These are phyloP conservation scores for Acanthamoeba lenticulata DNA, from an alignment of 208 protist genomes.

Conservation along the genomic window DNA sequence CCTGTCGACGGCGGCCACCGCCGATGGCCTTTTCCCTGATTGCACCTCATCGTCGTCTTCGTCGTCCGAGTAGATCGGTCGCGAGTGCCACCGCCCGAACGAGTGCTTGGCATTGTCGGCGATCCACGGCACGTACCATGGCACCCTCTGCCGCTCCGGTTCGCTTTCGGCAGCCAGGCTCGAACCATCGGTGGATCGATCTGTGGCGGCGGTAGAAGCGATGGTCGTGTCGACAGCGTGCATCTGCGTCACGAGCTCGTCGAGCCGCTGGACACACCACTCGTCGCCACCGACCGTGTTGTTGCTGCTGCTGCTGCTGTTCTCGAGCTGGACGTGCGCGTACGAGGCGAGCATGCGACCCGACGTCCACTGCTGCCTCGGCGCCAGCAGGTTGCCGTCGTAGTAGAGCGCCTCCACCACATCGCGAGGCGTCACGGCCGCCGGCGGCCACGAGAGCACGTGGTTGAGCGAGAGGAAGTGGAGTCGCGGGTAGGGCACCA, in stretches of 20 bases:
- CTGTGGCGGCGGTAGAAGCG: neutral
- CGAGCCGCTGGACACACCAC: neutral
- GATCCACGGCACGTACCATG: neutral
- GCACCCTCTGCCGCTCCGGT: neutral
- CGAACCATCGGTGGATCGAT: neutral
- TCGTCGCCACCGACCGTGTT: no score
- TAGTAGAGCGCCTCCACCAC: neutral
- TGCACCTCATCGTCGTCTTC: neutral
- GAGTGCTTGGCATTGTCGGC: neutral
- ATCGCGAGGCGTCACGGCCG: neutral
- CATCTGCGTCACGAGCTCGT: neutral
- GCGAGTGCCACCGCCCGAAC: neutral
- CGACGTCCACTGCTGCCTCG: neutral
- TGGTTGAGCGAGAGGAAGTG: neutral
- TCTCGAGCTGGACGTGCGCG: neutral
- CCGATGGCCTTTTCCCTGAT: neutral
- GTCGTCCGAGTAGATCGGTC: neutral
- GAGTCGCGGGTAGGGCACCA: neutral
- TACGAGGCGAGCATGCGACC: neutral
- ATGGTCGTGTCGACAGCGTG: neutral
- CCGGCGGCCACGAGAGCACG: neutral
- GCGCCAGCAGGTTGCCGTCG: neutral
- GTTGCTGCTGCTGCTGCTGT: neutral
- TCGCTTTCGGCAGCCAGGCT: neutral
- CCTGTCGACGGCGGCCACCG: neutral